These are phyloP conservation scores for Ochromonas danica DNA, from an alignment of 108 stramenopile genomes.

Conservation along the genomic window DNA sequence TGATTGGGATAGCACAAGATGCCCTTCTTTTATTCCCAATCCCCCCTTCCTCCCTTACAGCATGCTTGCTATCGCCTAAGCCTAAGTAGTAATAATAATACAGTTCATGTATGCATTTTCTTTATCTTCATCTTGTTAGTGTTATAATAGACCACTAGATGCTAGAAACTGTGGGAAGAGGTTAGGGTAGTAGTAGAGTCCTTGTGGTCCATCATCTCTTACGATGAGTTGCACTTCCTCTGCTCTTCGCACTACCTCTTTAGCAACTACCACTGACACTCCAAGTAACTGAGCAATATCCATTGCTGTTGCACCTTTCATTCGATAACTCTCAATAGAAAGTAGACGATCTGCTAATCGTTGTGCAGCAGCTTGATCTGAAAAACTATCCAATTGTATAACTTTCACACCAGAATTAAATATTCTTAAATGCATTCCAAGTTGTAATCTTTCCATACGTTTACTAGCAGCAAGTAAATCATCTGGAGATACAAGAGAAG, in stretches of 20 bases:
- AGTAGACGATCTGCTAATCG: slow-evolving; percentile 27
- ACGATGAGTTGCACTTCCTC: slow-evolving; percentile 72
- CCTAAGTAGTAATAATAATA: too few relatives aligned
- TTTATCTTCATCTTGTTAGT: too few relatives aligned
- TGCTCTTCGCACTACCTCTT: slow-evolving; percentile 73
- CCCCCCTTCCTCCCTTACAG: too few relatives aligned
- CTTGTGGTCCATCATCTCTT: slow-evolving; percentile 76
- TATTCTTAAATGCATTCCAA: slow-evolving; percentile 72
- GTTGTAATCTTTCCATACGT: slow-evolving; percentile 62
- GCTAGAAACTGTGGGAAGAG: too few relatives aligned
- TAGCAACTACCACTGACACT: slow-evolving; percentile 70
- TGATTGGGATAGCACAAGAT: too few relatives aligned
- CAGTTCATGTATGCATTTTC: too few relatives aligned
- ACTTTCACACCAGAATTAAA: slow-evolving; percentile 81
- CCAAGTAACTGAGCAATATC: slow-evolving; percentile 51
- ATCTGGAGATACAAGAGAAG: slow-evolving; percentile 89
- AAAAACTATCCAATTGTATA: slow-evolving; percentile 70
- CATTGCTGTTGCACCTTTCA: slow-evolving; percentile 65
- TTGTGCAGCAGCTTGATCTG: slow-evolving; percentile 50
- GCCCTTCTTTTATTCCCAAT: too few relatives aligned
- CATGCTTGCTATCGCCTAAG: too few relatives aligned
- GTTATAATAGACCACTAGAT: too few relatives aligned
- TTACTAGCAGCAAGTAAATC: slow-evolving; percentile 76
- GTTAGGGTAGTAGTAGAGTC: slow-evolving; percentile 75
- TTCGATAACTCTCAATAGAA: slow-evolving; percentile 33